Evolutionary conservation across 371 early-diverging fungal genomes (phyloP), one percentile per base, ranked within the genome.

Genomic region (Paraphysoderma sedebokerense): DNA sequence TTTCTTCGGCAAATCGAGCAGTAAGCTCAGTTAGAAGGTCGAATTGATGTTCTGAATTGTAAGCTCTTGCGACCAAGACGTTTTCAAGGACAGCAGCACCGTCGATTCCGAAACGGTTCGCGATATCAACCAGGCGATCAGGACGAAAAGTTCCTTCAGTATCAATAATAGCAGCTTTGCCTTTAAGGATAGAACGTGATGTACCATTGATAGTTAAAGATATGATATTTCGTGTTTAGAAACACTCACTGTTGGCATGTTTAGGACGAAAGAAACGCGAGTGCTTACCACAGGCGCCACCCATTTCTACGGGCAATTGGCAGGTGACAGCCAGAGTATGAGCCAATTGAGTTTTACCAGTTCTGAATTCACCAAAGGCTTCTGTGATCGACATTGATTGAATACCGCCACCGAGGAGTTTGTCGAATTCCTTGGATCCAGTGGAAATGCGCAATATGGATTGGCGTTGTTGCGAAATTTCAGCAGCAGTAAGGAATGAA

Each of bases 371-470:
- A 30, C 86, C 85, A 68, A 82, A 83, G 0, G 65, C 66, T 58
- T 86, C 87, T 4, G 93, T 92, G 45, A 92, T 84, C 9, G 83
- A 76, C 81, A 85, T 85, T 5, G 82, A 75, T 56, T 91, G 85
- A 27, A 92, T 69, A 0, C 92, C 92, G 19, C 92, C 89, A 52
- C 90, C 87, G 12, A 95, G 66, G 11, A 97, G 68, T 30, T 74
- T 68, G 58, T 96, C 96, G 22, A 98, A 65, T 50, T 88, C 87
- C 46, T 81, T 76, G 19, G 87, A 78, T 0, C 98, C 98, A 1
- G 96, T 95, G 1, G 82, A 77, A 11, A 96, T 76, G 29, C 65
- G 72, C 44, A 87, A 67, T 31, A 93, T 74, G 34, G 89, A 81
- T 47, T 67, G 58, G 55, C 98, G 73, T 47, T 82, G 80, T 30